Percentiles rank a stretch among this genome's conserved stretches.
phyloP scores from a whole-genome alignment of 345 rosid species.

The Hirschfeldia incana region DNA sequence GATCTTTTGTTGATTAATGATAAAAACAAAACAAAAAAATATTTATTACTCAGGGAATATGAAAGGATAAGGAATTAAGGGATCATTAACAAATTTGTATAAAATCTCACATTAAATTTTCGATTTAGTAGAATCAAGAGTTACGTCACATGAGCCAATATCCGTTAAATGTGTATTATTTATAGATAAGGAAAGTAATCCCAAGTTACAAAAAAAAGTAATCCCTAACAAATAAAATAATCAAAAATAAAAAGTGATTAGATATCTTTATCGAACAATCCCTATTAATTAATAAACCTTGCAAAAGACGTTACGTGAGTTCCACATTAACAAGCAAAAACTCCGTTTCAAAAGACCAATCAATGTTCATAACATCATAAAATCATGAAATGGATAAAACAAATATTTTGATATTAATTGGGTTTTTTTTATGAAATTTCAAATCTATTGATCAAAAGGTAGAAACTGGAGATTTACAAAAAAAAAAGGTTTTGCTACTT shows the following conservation, averaged over 20 bases:
- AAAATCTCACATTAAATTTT: background rate
- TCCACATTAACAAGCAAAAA: background rate
- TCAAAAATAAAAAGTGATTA: background rate
- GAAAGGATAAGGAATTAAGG: background rate
- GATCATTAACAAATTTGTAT: background rate
- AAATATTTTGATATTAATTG: constrained; percentile 1
- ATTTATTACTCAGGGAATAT: background rate
- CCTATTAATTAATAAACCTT: constrained; percentile 8
- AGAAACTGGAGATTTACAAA: too few species aligned
- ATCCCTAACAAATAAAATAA: background rate
- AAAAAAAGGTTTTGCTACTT: too few species aligned
- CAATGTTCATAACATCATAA: constrained; percentile 14
- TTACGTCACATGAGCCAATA: background rate
- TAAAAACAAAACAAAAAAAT: too few species aligned
- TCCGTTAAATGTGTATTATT: background rate
- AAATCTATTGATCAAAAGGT: too few species aligned
- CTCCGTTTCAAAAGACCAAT: constrained; percentile 13
- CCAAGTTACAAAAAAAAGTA: too few species aligned
- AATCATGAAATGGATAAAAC: background rate
- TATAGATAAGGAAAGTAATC: background rate
- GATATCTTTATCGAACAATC: constrained; percentile 17
- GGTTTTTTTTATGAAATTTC: too few species aligned
- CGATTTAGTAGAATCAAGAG: background rate
- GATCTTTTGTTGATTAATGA: background rate
- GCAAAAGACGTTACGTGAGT: constrained; percentile 12